A percentile compares a stretch with the other conserved stretches of the same genome.
Evolutionary conservation across 2,329 filamentous ascomycete species (phyloP).

Genomic region (Trichoderma semiorbis): DNA sequence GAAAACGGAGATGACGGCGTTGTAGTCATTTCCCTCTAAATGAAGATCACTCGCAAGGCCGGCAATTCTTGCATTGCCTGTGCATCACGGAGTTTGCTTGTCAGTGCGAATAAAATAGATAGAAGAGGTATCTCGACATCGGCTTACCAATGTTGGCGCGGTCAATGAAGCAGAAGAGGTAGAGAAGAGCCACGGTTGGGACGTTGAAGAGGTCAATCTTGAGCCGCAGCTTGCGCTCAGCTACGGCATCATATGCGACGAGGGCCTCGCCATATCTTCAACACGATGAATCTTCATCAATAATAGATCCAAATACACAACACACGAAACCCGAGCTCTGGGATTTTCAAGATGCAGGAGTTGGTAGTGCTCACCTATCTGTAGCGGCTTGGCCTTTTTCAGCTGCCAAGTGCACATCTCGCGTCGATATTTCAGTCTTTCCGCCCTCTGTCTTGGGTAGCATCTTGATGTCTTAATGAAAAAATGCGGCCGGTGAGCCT

Average conservation of each 20-base stretch:
- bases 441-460: not conserved
- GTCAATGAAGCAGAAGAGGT: constrained; percentile 72
- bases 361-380: constrained; percentile 36
- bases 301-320: not conserved
- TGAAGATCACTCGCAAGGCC: constrained; percentile 61
- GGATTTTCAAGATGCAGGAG: not conserved
- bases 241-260: constrained; percentile 52
- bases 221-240: constrained; percentile 54
- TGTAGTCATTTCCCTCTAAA: constrained; percentile 64
- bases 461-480: not conserved
- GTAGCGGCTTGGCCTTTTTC: constrained; percentile 45
- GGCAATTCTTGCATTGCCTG: constrained; percentile 66
- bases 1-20: constrained; percentile 63
- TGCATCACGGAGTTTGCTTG: not conserved
- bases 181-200: constrained; percentile 63
- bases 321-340: not conserved
- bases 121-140: not conserved
- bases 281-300: not conserved
- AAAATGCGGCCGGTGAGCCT: not conserved
- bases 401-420: constrained; percentile 31
- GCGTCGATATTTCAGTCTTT: not conserved
- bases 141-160: constrained; percentile 65
- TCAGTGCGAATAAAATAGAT: not conserved
- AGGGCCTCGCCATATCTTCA: constrained; percentile 47
- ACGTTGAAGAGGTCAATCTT: constrained; percentile 66